Evolutionary conservation across 2,329 filamentous ascomycete genomes (phyloP), one percentile per base, ranked within the genome.

Genomic region (Trichoderma sp.): DNA sequence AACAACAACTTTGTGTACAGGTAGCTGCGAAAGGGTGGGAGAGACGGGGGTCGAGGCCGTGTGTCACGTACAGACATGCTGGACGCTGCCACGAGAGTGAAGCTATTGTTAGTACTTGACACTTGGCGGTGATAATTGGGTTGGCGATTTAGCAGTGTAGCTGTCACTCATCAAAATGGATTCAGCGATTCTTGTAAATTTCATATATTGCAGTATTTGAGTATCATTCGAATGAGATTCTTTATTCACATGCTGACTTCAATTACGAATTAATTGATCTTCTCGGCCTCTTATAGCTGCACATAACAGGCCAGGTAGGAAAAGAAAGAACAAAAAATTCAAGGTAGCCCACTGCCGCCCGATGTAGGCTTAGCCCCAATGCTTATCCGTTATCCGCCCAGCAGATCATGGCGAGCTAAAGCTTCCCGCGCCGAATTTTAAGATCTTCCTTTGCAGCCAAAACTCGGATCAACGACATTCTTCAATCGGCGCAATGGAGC

Each of bases 401-500:
- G 66, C 66, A 33, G 66, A 69, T 69, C 66, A 59, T 24, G 11
- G 5, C 45, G 5, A 66, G 63, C 63, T 56, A 69, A 9, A 24
- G 24, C 31, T 7, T 27, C 66, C 24, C 7, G n/a, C 16, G 38
- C 60, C 11, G 33, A 69, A 69, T 27, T 35, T 69, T 18, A 56
- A 27, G 18, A 14, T 53, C 45, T 53, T 21, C 1, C 29, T 4
- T 56, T 16, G 16, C 24, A 67, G 27, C 11, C 35, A 29, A n/a
- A 29, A 9, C 27, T 16, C 12, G 31, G 1, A 63, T 24, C 31
- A 21, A 21, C 59, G 27, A 59, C 71, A 50, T 6, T 45, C 31
- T 16, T 29, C 18, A 33, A 18, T 50, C 56, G 6, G 45, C 60
- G 24, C 56, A 67, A 79, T 79, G 78, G 78, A 79, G 60, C 78